Base-by-base conservation (phyloP, 2,329 filamentous ascomycete genomes). In the Colletotrichum chrysophilum region DNA sequence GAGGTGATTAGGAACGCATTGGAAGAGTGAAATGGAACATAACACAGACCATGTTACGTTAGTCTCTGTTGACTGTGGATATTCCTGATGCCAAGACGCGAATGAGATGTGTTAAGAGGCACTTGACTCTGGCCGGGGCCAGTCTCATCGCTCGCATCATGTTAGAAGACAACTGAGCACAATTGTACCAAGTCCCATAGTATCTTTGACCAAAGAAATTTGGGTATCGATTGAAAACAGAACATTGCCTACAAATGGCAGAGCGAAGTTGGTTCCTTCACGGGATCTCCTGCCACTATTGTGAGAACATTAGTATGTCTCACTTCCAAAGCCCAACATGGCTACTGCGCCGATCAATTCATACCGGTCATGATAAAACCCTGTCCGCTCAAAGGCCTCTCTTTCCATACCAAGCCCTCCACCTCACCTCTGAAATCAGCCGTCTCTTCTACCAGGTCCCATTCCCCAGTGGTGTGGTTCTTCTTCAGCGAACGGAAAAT, bases 401-500 rank as follows among this genome's bases (percentile, higher is more conserved):
- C 77, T 26, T 79, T 78, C 85, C 85, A 87, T 5, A 79, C 73
- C 13, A 86, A 68, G 3, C 75, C 79, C 14, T 86, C 80, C 1
- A 77, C 62, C 0, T 76, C 76, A 6, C 85, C 81, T 12, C 70
- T 71, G 61, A 83, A 83, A 7, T 81, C 79, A 1, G 85, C 84
- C 10, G 78, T 79, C 75, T 87, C 85, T 71, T 87, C 85, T 0
- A 87, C 77, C 26, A 86, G 77, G 34, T 81, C 82, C 85, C 85
- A 87, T 7, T 76, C 62, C 0, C 82, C 84, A 1, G 81, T 83
- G 4, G 28, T 67, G 7, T 66, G 72, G 30, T 84, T 79, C 79
- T 81, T 84, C 69, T 82, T 80, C 18, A 83, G 76, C 16, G 81
- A 85, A 4, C 85, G 81, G 64, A 85, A 85, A 66, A 86, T 82